Conservation (phyloP, 192 early-diverging fungal species). For the Coemansia sp. region DNA sequence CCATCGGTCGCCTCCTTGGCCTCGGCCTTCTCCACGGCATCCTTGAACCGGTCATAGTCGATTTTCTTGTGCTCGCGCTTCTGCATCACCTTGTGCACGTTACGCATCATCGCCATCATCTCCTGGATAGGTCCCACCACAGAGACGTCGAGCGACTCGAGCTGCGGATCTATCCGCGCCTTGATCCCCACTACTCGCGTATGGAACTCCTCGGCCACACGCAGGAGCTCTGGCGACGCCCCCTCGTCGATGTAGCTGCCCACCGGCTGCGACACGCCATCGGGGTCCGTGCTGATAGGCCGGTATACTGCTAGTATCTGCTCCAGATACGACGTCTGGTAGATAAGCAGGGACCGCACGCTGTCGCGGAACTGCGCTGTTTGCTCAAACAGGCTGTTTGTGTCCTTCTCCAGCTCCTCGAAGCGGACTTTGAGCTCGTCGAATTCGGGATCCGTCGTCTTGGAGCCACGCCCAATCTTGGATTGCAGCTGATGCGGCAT, state of each 20-base stretch:
- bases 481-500: constrained; percentile 73
- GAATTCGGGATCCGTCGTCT: constrained; percentile 67
- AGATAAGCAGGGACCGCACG: constrained; percentile 57
- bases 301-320: constrained; percentile 57
- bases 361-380: constrained; percentile 67
- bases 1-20: constrained; percentile 61
- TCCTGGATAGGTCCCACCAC: constrained; percentile 81
- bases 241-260: constrained; percentile 50
- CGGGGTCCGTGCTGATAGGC: constrained; percentile 53
- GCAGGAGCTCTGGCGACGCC: constrained; percentile 57
- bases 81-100: constrained; percentile 76
- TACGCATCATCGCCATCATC: constrained; percentile 67
- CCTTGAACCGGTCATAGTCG: constrained; percentile 85
- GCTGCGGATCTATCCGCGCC: constrained; percentile 61
- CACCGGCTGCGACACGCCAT: constrained; percentile 41
- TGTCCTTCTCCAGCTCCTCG: constrained; percentile 58
- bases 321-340: constrained; percentile 59
- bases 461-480: constrained; percentile 58
- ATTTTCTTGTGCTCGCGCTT: constrained; percentile 91
- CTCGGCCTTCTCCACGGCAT: constrained; percentile 69
- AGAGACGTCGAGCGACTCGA: constrained; percentile 69
- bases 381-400: constrained; percentile 61
- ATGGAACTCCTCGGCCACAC: constrained; percentile 46
- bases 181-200: constrained; percentile 44
- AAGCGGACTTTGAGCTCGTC: constrained; percentile 59